These are phyloP conservation scores for Neodidymelliopsis sp. DNA, from an alignment of 2,329 filamentous ascomycete genomes.

Conservation along the genomic window DNA sequence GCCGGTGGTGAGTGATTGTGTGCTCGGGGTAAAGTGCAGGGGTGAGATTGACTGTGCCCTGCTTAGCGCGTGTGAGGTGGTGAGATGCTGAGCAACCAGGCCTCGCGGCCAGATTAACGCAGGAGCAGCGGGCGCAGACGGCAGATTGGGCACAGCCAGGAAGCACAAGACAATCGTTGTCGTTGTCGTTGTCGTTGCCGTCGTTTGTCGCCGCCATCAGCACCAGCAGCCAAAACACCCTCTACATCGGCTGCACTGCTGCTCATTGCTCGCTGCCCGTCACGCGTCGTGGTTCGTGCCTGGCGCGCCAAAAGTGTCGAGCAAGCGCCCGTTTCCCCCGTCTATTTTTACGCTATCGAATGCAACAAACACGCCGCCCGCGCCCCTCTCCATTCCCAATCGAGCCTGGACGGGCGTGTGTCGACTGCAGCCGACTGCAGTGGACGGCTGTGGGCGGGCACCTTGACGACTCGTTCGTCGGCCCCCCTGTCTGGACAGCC, in stretches of 20 bases:
- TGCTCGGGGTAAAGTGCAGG: slow-evolving; percentile 4
- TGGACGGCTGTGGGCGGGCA: too few relatives aligned
- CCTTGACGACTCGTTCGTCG: slow-evolving; percentile 9
- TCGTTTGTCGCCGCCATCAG: too few relatives aligned
- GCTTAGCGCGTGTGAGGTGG: slow-evolving; percentile 13
- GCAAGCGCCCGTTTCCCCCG: not conserved
- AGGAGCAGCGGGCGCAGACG: slow-evolving; percentile 1
- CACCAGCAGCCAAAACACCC: too few relatives aligned
- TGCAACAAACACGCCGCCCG: slow-evolving; percentile 17
- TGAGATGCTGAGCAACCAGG: slow-evolving; percentile 13
- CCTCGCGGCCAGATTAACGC: slow-evolving; percentile 7
- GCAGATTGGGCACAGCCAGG: slow-evolving; percentile 6
- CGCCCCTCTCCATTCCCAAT: slow-evolving; percentile 5
- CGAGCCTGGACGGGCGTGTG: not conserved
- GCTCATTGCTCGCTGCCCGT: not conserved
- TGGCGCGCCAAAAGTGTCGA: slow-evolving; percentile 2
- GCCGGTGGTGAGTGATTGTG: slow-evolving; percentile 1
- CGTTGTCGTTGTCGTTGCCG: too few relatives aligned
- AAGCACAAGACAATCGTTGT: slow-evolving; percentile 10
- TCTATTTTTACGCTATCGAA: slow-evolving; percentile 22
- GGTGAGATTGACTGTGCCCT: slow-evolving; percentile 10
- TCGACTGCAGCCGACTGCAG: not conserved
- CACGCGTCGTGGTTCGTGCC: slow-evolving; percentile 8
- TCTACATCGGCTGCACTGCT: not conserved
- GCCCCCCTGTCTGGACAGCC: slow-evolving; percentile 15